Evolutionary conservation across 306 rosid genomes (phyloP).

Genomic region (Begonia loranthoides): DNA sequence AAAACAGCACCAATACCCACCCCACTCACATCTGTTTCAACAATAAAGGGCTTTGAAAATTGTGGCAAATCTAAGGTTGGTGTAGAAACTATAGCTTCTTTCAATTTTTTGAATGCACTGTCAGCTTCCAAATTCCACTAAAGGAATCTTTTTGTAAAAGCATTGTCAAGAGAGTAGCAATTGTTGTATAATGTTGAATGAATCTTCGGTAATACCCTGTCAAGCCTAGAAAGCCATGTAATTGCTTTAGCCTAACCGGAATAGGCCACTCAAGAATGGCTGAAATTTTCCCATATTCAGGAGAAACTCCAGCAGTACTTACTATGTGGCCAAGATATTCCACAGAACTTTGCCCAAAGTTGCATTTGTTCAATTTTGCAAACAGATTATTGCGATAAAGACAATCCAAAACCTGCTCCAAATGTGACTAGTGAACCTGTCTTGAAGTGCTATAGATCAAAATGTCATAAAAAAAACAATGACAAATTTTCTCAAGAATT

Average conservation of each 20-base stretch:
- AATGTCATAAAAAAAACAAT: too few species aligned
- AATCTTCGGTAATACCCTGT: constrained; percentile 8
- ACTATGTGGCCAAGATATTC: not conserved
- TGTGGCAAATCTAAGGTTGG: not conserved
- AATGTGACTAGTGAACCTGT: too few species aligned
- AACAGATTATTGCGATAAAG: too few species aligned
- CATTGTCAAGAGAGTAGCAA: not conserved
- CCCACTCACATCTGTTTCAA: not conserved
- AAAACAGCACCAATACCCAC: not conserved
- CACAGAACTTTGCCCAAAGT: too few species aligned
- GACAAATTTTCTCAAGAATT: too few species aligned
- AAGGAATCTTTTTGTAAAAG: not conserved
- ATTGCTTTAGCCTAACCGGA: not conserved
- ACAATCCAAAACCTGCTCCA: too few species aligned
- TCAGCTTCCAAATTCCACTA: not conserved
- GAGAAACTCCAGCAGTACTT: not conserved
- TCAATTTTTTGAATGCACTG: not conserved
- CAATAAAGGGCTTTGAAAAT: not conserved
- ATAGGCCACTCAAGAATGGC: not conserved
- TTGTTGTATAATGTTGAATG: not conserved
- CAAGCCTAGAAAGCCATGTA: not conserved
- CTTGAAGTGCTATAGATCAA: too few species aligned
- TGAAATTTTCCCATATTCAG: not conserved
- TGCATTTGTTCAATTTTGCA: too few species aligned
- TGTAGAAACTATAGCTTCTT: not conserved